Evolutionary conservation across 371 early-diverging fungal species (phyloP), one percentile per base, ranked within the genome.

Genomic region (Dentiscutata heterogama): DNA sequence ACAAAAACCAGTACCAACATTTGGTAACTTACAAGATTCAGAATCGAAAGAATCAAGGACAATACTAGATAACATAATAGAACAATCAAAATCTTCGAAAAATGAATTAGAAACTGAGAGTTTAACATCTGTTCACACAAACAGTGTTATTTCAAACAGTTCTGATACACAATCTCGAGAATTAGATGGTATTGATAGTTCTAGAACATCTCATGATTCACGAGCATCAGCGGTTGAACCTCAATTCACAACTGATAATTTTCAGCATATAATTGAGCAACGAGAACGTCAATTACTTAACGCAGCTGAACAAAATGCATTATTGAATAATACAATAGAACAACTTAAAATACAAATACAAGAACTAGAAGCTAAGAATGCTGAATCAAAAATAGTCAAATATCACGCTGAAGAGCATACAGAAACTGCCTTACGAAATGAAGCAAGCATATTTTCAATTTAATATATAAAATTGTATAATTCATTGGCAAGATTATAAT

Each of bases 281-380:
- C 88, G 93, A n/a, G 94, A 94, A 79, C 84, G 78, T 11, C 94
- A 93, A 81, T 84, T 94, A 0, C 64, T 92, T 16, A 88, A 87
- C 51, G 90, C 91, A 0, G 91, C 91, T 88, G 89, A 91, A 50
- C 90, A 88, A 10, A 93, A 93, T 83, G 91, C 93, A 3, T 83
- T 87, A 2, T 83, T 94, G 10, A 90, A 89, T 56, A 91, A 92
- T 20, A 91, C 92, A 68, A 82, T 93, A 27, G 91, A 91, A 56
- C 85, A 86, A 76, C 51, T 90, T 14, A 90, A 88, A 78, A 85
- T 53, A 84, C 74, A 68, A 67, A 54, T 82, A 35, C 20, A 54
- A 18, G 80, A 82, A 20, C 50, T 82, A 3, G 77, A 72, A 27
- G 64, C n/a, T 16, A 73, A 64, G 27, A 35, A 42, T 53, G 61